Evolutionary conservation across 768 basidiomycete genomes (phyloP).

Genomic region (Russula sp.): DNA sequence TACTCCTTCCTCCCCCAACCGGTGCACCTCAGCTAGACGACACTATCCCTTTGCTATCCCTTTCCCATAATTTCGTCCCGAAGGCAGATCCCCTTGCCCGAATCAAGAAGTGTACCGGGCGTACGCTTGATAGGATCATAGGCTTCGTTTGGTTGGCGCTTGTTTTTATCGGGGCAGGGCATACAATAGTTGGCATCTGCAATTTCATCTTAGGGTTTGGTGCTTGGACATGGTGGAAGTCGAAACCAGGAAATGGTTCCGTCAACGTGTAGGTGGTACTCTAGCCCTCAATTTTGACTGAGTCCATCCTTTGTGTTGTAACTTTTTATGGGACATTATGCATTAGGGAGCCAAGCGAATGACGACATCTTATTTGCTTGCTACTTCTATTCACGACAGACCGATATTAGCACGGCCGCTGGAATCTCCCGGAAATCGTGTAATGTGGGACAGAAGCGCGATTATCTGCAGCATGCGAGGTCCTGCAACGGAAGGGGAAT

Average conservation of each 20-base stretch:
- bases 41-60: constrained; percentile 37
- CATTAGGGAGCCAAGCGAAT: neutral
- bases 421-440: constrained; percentile 1
- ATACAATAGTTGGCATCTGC: constrained; percentile 57
- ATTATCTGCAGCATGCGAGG: neutral
- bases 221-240: constrained; percentile 47
- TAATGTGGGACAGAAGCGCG: neutral
- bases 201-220: constrained; percentile 65
- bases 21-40: constrained; percentile 23
- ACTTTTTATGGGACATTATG: neutral
- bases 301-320: neutral
- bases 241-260: constrained; percentile 6
- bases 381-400: neutral
- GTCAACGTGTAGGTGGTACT: constrained; percentile 1
- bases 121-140: constrained; percentile 59
- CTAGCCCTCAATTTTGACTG: neutral
- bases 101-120: constrained; percentile 59
- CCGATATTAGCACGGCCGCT: neutral
- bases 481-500: neutral
- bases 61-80: constrained; percentile 46
- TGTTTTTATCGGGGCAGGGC: constrained; percentile 70
- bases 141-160: constrained; percentile 78
- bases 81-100: constrained; percentile 45
- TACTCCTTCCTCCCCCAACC: constrained; percentile 48
- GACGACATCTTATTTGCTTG: constrained; percentile 2